Evolutionary conservation across 306 rosid species (phyloP).

Genomic region (Inga oerstediana): DNA sequence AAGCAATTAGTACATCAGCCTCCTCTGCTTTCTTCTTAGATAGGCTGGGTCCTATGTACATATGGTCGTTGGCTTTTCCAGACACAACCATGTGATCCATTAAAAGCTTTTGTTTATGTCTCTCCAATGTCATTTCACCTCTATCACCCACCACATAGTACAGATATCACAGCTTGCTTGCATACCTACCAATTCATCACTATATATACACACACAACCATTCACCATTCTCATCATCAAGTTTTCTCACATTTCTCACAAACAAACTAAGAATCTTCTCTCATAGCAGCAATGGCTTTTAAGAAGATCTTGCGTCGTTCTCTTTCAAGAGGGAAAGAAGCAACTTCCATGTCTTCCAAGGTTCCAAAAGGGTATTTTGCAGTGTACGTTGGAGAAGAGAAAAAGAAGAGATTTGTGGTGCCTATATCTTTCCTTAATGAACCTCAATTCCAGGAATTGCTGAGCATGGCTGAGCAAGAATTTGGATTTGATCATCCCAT

Average conservation of each 20-base stretch:
- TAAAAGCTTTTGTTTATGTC: constrained; percentile 18
- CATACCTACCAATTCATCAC: background rate
- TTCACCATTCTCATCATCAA: background rate
- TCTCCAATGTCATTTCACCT: background rate
- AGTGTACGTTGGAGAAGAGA: constrained; percentile 41
- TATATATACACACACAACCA: constrained; percentile 19
- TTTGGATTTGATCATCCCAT: constrained; percentile 46
- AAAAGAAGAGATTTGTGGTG: constrained; percentile 43
- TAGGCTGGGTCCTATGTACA: background rate
- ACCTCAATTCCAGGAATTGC: constrained; percentile 41
- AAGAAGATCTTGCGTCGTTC: constrained; percentile 30
- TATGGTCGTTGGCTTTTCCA: background rate
- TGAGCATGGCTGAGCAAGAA: constrained; percentile 39
- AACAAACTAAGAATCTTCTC: background rate
- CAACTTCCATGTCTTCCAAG: background rate
- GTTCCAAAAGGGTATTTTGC: constrained; percentile 37
- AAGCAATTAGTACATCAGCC: background rate
- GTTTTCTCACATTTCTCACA: constrained; percentile 3
- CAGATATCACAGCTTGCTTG: background rate
- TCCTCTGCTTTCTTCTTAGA: background rate
- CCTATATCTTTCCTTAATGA: constrained; percentile 41
- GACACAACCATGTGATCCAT: constrained; percentile 31
- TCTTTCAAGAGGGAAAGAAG: constrained; percentile 6
- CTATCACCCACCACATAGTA: background rate
- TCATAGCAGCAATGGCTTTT: constrained; percentile 27